phyloP scores from a whole-genome alignment of 2,329 filamentous ascomycete genomes.

The Penicillium palitans region DNA sequence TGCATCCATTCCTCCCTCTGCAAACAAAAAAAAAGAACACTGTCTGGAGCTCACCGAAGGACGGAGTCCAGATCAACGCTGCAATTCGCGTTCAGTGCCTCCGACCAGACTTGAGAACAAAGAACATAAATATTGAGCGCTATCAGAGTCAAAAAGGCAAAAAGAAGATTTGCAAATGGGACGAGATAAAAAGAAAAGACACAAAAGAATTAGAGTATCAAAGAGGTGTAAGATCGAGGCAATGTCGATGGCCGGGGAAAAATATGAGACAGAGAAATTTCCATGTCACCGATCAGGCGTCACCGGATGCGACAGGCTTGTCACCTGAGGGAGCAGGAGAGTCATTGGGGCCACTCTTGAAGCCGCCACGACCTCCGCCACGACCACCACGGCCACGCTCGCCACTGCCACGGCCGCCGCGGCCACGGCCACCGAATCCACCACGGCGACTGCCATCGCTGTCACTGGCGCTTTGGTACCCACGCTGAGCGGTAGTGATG shows the following conservation, averaged over 20 bases:
- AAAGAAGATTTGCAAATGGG: conserved; percentile 25
- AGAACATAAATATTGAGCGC: background rate
- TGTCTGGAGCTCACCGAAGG: conserved; percentile 1
- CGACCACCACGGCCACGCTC: conserved; percentile 61
- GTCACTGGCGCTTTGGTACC: conserved; percentile 82
- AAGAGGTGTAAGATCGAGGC: conserved; percentile 16
- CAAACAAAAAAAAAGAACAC: conserved; percentile 8
- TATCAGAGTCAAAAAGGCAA: conserved; percentile 18
- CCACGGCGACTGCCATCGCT: conserved; percentile 68
- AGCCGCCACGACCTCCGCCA: conserved; percentile 54
- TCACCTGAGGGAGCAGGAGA: conserved; percentile 36
- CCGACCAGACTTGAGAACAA: background rate
- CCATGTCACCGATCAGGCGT: conserved; percentile 30
- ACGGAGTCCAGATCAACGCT: background rate
- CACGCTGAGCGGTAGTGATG: conserved; percentile 65
- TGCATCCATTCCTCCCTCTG: conserved; percentile 13
- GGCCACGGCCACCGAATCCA: conserved; percentile 59
- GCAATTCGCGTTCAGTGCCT: background rate
- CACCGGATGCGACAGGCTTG: conserved; percentile 38
- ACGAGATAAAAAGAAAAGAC: conserved; percentile 21
- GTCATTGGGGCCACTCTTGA: conserved; percentile 52
- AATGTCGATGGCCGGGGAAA: conserved; percentile 17
- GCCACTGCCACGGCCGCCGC: conserved; percentile 50
- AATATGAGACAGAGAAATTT: conserved; percentile 16
- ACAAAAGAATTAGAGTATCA: conserved; percentile 33